These are phyloP conservation scores for Candida tibetensis DNA, from an alignment of 805 yeast genomes.

Conservation along the genomic window DNA sequence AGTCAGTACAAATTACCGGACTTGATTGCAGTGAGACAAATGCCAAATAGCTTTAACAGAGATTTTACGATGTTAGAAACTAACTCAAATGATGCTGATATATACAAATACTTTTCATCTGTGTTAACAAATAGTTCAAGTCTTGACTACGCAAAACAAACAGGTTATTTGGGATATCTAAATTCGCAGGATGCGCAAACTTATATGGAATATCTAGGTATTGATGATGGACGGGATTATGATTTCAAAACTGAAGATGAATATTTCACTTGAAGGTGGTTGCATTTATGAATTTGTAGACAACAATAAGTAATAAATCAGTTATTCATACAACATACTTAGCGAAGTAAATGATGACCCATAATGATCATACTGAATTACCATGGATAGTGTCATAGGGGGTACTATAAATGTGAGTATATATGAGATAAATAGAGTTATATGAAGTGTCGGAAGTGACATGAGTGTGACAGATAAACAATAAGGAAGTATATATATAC, in stretches of 20 bases:
- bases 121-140: slow-evolving; percentile 4
- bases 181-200: slow-evolving; percentile 17
- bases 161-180: slow-evolving; percentile 1
- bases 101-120: slow-evolving; percentile 14
- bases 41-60: neutral
- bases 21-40: neutral
- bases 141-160: neutral
- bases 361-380: too few relatives aligned
- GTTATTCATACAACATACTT: too few relatives aligned
- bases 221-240: slow-evolving; percentile 19
- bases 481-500: too few relatives aligned
- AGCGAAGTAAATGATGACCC: too few relatives aligned
- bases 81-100: slow-evolving; percentile 11
- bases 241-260: slow-evolving; percentile 27
- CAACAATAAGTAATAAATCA: too few relatives aligned
- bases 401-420: too few relatives aligned
- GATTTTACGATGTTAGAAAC: neutral
- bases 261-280: slow-evolving; percentile 22
- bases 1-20: slow-evolving; percentile 5
- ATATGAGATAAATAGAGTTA: too few relatives aligned
- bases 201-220: slow-evolving; percentile 25
- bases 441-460: too few relatives aligned
- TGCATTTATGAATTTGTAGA: too few relatives aligned
- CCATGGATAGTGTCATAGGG: too few relatives aligned
- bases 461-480: too few relatives aligned